Evolutionary conservation across 352 stramenopile species (phyloP), one percentile per base, ranked within the genome.

Genomic region (Phytopythium vexans): DNA sequence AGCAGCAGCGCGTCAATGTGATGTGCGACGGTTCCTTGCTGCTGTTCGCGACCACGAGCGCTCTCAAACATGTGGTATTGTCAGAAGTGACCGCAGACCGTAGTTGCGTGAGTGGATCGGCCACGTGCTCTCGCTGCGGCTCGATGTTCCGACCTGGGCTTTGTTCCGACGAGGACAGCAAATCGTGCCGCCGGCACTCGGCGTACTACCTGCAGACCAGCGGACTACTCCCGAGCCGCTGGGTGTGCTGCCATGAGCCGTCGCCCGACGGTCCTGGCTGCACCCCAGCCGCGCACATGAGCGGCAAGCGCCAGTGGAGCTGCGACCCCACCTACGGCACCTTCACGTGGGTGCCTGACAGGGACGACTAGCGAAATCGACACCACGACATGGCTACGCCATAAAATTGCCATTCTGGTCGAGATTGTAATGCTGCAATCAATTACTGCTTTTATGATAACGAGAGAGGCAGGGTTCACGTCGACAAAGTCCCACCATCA

Each of bases 221-320:
- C 16, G 33, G 32, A 15, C 33, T 83, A 12, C 48, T 86, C 32
- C 60, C 72, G 5, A 68, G 75, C 0, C 62, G 68, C 16, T 86
- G 75, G 75, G 60, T 74, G 10, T 86, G 73, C 54, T 86, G 75
- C 43, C 62, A 75, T 32, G 72, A 86, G 38, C 67, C 58, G 2
- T 50, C 55, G 12, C 16, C 27, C 1, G 49, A 80, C 32, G 75
- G 70, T 0, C 50, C 65, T 6, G 72, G 68, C 32, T 86, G 72
- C 16, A 37, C 72, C 2, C 54, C 63, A 16, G 52, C 58, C 1
- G 49, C 60, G 21, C 75, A 86, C 48, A 78, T 70, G 35, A 52
- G 49, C 1, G 47, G 27, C 7, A 10, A 32, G 21, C 71, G 72
- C 14, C 48, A 12, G 21, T 86, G 70, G 73, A 73, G 56, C 0